Conservation (phyloP, 495 filamentous ascomycete species). For the Hapsidospora chrysogenum region DNA sequence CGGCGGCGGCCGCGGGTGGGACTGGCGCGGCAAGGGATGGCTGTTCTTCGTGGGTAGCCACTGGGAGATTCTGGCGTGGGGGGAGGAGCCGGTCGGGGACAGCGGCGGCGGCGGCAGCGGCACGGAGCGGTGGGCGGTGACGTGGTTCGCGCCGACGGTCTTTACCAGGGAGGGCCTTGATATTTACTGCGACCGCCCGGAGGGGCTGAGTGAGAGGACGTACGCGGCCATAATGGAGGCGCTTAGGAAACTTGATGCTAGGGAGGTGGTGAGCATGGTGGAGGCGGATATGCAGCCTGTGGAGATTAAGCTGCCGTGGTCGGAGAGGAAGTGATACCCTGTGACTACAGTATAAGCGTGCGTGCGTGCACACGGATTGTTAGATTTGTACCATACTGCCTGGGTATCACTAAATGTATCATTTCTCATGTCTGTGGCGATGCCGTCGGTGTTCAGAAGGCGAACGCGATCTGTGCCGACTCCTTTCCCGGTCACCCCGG, state of each 20-base stretch:
- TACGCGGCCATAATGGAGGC: slow-evolving; percentile 24
- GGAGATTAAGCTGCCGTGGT: slow-evolving; percentile 26
- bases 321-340: slow-evolving; percentile 8
- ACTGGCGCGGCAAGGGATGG: slow-evolving; percentile 57
- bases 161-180: slow-evolving; percentile 66
- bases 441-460: background rate
- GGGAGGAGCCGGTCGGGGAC: slow-evolving; percentile 21
- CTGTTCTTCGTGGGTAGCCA: slow-evolving; percentile 44
- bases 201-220: slow-evolving; percentile 31
- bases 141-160: slow-evolving; percentile 55
- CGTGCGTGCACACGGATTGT: background rate
- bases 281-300: slow-evolving; percentile 28
- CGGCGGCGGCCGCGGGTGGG: slow-evolving; percentile 38
- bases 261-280: slow-evolving; percentile 19
- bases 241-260: slow-evolving; percentile 22
- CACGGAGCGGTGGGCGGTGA: slow-evolving; percentile 46
- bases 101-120: no score
- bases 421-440: background rate
- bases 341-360: background rate
- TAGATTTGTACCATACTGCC: background rate
- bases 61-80: slow-evolving; percentile 64
- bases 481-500: slow-evolving; percentile 5
- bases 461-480: slow-evolving; percentile 6
- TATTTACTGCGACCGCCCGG: slow-evolving; percentile 42
- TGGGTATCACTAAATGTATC: background rate